phyloP scores from a whole-genome alignment of 2,329 filamentous ascomycete genomes.

The Sarocladium strictum region DNA sequence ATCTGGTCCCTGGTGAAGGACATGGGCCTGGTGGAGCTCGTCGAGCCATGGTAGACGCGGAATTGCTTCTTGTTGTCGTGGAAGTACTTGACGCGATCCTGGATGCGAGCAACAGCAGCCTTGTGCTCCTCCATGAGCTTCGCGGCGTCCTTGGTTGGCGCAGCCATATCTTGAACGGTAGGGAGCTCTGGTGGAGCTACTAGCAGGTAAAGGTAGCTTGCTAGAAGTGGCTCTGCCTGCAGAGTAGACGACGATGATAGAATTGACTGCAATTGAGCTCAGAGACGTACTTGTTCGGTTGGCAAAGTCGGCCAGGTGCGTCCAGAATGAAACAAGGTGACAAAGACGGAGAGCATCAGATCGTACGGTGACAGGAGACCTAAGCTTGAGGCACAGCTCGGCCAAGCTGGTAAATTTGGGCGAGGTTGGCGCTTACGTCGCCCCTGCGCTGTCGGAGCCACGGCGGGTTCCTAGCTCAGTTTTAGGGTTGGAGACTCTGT shows the following conservation, averaged over 20 bases:
- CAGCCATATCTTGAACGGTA: not conserved
- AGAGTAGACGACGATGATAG: too few species aligned
- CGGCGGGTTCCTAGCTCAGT: conserved; percentile 1
- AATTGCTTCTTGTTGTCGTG: conserved; percentile 36
- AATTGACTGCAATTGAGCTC: conserved; percentile 1
- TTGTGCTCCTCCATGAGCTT: conserved; percentile 22
- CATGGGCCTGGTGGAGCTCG: conserved; percentile 50
- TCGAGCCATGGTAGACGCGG: conserved; percentile 56
- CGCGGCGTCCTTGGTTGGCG: conserved; percentile 2
- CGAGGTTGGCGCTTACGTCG: conserved; percentile 10
- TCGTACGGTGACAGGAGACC: not conserved
- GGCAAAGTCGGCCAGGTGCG: not conserved
- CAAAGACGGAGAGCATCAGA: not conserved
- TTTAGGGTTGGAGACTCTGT: not conserved
- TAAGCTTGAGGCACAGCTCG: not conserved
- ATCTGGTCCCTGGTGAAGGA: conserved; percentile 30
- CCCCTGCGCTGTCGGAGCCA: not conserved
- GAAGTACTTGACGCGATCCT: conserved; percentile 21
- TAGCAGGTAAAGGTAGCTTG: not conserved
- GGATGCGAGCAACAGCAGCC: conserved; percentile 19
- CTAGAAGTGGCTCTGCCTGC: not conserved
- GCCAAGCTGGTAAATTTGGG: not conserved
- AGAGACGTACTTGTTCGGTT: not conserved
- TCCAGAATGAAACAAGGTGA: not conserved
- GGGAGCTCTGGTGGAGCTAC: not conserved